A percentile compares a stretch with the other conserved stretches of the same genome.
These are phyloP conservation scores for Pythium biforme DNA, from an alignment of 352 stramenopile genomes.

Conservation along the genomic window DNA sequence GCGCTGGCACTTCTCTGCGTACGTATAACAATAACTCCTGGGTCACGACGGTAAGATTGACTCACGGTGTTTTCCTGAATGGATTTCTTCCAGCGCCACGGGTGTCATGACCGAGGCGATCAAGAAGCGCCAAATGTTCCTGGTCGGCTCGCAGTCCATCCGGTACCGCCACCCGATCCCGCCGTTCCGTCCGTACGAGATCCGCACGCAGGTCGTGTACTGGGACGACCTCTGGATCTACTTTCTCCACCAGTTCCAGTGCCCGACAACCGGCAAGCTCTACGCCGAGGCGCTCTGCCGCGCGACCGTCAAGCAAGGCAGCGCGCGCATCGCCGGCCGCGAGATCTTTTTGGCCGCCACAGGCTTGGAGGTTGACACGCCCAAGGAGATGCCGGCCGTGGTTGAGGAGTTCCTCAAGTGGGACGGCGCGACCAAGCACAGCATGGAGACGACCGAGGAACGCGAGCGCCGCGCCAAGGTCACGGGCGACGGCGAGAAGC, in stretches of 20 bases:
- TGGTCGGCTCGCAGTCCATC: conserved; percentile 55
- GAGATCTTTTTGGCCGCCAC: conserved; percentile 21
- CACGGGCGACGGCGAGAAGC: conserved; percentile 14
- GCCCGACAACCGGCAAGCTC: conserved; percentile 33
- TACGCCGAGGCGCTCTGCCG: conserved; percentile 32
- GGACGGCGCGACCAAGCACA: conserved; percentile 29
- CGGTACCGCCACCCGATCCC: conserved; percentile 34
- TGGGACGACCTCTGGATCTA: conserved; percentile 38
- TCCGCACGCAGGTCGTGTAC: conserved; percentile 33
- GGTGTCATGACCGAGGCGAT: conserved; percentile 53
- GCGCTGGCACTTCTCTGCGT: conserved; percentile 81
- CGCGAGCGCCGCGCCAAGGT: conserved; percentile 21
- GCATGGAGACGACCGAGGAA: conserved; percentile 32
- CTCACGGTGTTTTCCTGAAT: neutral
- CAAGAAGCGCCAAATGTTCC: conserved; percentile 62
- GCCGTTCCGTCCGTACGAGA: conserved; percentile 37
- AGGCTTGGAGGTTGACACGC: conserved; percentile 11
- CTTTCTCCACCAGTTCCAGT: conserved; percentile 37
- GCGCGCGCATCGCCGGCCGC: conserved; percentile 15
- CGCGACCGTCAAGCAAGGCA: conserved; percentile 28
- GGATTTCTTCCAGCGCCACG: conserved; percentile 29
- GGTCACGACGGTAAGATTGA: neutral
- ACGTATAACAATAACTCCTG: conserved; percentile 11
- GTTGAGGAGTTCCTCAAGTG: conserved; percentile 37
- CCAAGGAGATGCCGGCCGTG: conserved; percentile 29